Evolutionary conservation across 2,329 filamentous ascomycete genomes (phyloP).

Genomic region (Talaromyces verruculosus): DNA sequence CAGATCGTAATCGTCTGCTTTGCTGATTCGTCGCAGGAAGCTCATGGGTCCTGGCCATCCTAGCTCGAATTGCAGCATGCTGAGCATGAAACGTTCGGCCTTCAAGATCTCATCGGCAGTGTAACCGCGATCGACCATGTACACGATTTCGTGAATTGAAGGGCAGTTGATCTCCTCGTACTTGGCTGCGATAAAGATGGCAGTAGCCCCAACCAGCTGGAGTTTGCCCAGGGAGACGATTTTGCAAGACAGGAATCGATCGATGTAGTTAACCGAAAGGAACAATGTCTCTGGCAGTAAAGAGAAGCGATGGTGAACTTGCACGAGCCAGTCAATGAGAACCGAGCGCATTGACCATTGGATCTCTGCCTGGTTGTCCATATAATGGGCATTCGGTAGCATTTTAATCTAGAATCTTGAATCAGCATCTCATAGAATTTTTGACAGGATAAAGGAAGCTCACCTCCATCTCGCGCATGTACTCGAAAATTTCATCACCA

Average conservation of each 20-base stretch:
- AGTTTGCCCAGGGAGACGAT: constrained; percentile 92
- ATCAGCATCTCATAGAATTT: constrained; percentile 25
- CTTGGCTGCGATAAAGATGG: constrained; percentile 93
- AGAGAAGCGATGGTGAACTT: constrained; percentile 89
- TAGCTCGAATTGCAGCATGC: constrained; percentile 91
- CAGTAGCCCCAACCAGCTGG: constrained; percentile 92
- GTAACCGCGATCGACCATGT: constrained; percentile 96
- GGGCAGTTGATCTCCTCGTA: constrained; percentile 99
- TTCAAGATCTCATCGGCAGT: constrained; percentile 89
- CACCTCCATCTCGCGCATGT: constrained; percentile 88
- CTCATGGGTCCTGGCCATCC: constrained; percentile 99
- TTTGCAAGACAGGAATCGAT: constrained; percentile 92
- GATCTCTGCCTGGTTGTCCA: constrained; percentile 95
- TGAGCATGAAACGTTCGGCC: constrained; percentile 97
- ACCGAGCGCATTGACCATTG: constrained; percentile 99
- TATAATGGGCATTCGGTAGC: constrained; percentile 88
- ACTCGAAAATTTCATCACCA: constrained; percentile 89
- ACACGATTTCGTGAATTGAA: constrained; percentile 91
- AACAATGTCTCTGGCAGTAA: constrained; percentile 94
- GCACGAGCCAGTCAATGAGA: constrained; percentile 96
- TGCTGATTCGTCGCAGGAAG: constrained; percentile 94
- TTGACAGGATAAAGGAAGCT: constrained; percentile 7
- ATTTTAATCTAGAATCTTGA: constrained; percentile 61
- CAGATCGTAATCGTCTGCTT: constrained; percentile 95
- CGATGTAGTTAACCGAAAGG: constrained; percentile 93